Evolutionary conservation across 177 flowering plant genomes (phyloP).

Genomic region (Vitis hybrid): DNA sequence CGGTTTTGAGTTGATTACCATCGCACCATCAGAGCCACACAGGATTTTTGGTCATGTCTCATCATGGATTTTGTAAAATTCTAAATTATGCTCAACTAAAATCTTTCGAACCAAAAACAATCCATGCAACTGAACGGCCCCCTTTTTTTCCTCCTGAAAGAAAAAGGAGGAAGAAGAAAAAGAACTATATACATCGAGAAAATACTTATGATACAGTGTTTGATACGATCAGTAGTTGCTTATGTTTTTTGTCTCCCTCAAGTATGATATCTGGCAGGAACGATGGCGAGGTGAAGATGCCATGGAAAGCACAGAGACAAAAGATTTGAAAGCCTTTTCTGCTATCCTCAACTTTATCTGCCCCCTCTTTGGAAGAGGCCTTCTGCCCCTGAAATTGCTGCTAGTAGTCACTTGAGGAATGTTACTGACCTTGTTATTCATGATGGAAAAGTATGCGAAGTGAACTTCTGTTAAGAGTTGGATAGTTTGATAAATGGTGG

Average conservation of each 20-base stretch:
- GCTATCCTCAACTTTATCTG: slow-evolving; percentile 61
- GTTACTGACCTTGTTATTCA: slow-evolving; percentile 35
- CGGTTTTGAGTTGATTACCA: no score
- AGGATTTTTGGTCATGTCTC: no score
- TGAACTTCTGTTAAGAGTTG: background rate
- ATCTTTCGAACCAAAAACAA: background rate
- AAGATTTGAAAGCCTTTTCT: slow-evolving; percentile 43
- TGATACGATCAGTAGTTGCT: background rate
- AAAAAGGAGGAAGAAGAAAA: background rate
- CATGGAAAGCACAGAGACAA: slow-evolving; percentile 40
- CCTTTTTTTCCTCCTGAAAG: background rate
- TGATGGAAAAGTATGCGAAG: slow-evolving; percentile 5
- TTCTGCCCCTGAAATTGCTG: slow-evolving; percentile 12
- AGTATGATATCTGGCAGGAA: slow-evolving; percentile 7
- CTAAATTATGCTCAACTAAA: background rate
- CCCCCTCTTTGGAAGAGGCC: slow-evolving; percentile 52
- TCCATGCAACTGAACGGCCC: background rate
- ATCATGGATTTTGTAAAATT: background rate
- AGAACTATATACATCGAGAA: slow-evolving; percentile 2
- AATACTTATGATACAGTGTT: background rate
- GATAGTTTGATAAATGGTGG: slow-evolving; percentile 2
- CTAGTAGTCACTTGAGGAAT: slow-evolving; percentile 20
- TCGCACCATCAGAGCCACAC: no score
- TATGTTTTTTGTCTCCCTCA: background rate
- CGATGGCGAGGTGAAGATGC: slow-evolving; percentile 29